Evolutionary conservation across 2,329 filamentous ascomycete species (phyloP).

Genomic region (Alternaria arborescens): DNA sequence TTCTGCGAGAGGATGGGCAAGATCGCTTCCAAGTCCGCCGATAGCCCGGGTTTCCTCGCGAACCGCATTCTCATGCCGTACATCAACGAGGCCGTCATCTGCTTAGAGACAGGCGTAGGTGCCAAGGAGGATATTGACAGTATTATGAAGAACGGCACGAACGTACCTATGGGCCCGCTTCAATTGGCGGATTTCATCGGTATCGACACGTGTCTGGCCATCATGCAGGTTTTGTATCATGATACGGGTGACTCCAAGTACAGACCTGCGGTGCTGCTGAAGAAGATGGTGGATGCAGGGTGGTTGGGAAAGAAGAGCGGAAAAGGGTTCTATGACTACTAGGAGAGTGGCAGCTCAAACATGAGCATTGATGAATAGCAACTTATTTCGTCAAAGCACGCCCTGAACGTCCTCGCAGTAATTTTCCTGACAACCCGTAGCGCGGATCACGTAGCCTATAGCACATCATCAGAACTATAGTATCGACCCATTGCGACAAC

Average conservation of each 20-base stretch:
- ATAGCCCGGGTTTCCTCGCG: conserved; percentile 92
- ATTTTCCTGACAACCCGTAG: not conserved
- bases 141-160: conserved; percentile 99
- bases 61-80: conserved; percentile 99
- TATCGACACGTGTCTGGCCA: conserved; percentile 92
- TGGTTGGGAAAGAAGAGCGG: conserved; percentile 98
- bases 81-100: conserved; percentile 97
- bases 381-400: not conserved
- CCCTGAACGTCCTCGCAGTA: not conserved
- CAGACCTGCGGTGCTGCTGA: conserved; percentile 82
- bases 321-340: conserved; percentile 93
- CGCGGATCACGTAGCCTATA: not conserved
- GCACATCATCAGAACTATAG: not conserved
- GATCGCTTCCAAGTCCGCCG: conserved; percentile 83
- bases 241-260: conserved; percentile 98
- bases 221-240: conserved; percentile 92
- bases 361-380: no score
- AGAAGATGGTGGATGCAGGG: conserved; percentile 97
- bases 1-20: conserved; percentile 96
- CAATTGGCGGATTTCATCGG: conserved; percentile 97
- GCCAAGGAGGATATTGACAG: conserved; percentile 89
- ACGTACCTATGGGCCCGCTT: conserved; percentile 96
- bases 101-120: conserved; percentile 91
- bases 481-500: not conserved
- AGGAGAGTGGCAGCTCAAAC: not conserved